Conservation (phyloP, 1,284 basidiomycete species). For the Ganoderma resinaceum region DNA sequence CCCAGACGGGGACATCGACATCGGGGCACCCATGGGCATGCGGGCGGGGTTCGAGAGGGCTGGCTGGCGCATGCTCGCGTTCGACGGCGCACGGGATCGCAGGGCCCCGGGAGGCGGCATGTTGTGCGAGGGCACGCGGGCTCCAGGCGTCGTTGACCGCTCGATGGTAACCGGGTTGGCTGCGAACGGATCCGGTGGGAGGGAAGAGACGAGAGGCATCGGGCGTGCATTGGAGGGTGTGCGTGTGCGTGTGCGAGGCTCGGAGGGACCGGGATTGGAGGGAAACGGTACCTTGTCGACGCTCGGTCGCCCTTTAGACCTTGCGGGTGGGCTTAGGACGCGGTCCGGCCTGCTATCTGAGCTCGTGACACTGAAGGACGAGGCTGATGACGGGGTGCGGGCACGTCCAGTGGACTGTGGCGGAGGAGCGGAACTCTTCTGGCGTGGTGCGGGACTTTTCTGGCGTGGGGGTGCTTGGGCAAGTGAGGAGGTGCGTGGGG, state of each 20-base stretch:
- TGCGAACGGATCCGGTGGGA: constrained; percentile 18
- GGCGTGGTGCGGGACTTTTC: constrained; percentile 30
- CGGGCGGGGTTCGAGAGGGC: constrained; percentile 33
- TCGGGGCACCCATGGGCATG: neutral
- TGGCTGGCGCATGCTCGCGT: constrained; percentile 34
- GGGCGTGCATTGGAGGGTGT: constrained; percentile 17
- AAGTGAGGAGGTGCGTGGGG: constrained; percentile 34
- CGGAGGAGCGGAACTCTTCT: constrained; percentile 9
- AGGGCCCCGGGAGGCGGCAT: constrained; percentile 24
- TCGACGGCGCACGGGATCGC: constrained; percentile 32
- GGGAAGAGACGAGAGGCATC: constrained; percentile 20
- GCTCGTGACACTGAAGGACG: constrained; percentile 24
- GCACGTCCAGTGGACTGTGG: constrained; percentile 16
- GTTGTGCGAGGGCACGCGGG: constrained; percentile 16
- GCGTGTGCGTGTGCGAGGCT: neutral
- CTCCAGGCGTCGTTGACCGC: constrained; percentile 28
- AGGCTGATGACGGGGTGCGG: constrained; percentile 34
- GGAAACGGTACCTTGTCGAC: constrained; percentile 26
- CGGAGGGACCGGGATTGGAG: constrained; percentile 24
- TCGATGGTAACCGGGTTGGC: constrained; percentile 23
- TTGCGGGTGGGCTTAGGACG: constrained; percentile 24
- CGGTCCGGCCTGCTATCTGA: constrained; percentile 25
- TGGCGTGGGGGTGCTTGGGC: constrained; percentile 34
- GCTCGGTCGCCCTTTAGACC: constrained; percentile 21
- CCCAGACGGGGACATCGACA: constrained; percentile 8